Percentiles rank a stretch among this genome's conserved stretches.
Conservation (phyloP, 2,329 filamentous ascomycete species). For the Leptodontidium sp. region DNA sequence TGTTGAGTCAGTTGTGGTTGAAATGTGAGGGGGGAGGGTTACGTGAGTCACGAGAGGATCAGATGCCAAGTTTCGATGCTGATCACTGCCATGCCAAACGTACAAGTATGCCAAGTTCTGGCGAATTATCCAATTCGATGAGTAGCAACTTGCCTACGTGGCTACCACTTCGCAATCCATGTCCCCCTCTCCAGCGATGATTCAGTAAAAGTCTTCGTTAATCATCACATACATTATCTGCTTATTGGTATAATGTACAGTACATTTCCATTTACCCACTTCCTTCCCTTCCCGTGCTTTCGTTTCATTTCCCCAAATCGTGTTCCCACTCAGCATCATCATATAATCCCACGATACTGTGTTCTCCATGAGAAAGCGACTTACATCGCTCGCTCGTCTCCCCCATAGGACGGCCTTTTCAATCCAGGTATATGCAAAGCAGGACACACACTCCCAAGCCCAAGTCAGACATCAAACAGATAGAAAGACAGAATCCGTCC, state of each 20-base stretch:
- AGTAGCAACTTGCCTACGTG: too few species aligned
- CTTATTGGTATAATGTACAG: not conserved
- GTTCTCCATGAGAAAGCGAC: too few species aligned
- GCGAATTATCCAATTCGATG: not conserved
- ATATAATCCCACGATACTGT: too few species aligned
- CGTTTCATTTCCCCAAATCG: not conserved
- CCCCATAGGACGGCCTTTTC: too few species aligned
- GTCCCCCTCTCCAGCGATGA: not conserved
- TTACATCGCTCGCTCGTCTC: not conserved
- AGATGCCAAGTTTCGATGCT: too few species aligned
- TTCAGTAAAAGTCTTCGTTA: slow-evolving; percentile 1
- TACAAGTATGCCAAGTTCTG: not conserved
- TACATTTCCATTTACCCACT: not conserved
- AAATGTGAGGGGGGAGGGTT: too few species aligned
- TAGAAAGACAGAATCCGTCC: not conserved
- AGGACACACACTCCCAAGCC: not conserved
- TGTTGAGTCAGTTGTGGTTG: too few species aligned
- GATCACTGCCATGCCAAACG: too few species aligned
- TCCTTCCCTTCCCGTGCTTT: not conserved
- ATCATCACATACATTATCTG: slow-evolving; percentile 13
- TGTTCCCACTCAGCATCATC: not conserved
- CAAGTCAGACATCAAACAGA: not conserved
- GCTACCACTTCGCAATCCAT: too few species aligned
- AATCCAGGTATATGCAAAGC: not conserved
- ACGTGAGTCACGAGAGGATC: too few species aligned